These are phyloP conservation scores for Podaxis rugospora DNA, from an alignment of 768 basidiomycete genomes.

Conservation along the genomic window DNA sequence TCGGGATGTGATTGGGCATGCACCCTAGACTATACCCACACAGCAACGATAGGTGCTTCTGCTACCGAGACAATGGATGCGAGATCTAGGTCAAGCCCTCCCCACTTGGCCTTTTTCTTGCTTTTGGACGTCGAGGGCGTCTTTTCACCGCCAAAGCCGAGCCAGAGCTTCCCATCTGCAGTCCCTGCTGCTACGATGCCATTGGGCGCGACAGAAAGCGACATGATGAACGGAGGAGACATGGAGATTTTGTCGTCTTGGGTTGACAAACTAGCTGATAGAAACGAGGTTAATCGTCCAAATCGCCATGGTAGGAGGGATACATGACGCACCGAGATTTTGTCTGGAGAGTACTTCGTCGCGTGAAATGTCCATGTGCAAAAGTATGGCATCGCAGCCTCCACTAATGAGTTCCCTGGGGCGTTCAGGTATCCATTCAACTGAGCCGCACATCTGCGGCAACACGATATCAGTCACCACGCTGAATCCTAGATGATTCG, in stretches of 20 bases:
- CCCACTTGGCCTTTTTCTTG: conserved; percentile 68
- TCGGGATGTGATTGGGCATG: background rate
- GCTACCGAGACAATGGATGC: conserved; percentile 48
- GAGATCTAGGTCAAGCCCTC: conserved; percentile 51
- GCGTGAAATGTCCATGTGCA: conserved; percentile 65
- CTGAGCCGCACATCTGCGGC: conserved; percentile 64
- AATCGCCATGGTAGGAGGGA: background rate
- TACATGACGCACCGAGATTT: conserved; percentile 46
- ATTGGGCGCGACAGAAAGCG: conserved; percentile 49
- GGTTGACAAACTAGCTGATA: conserved; percentile 29
- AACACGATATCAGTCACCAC: background rate
- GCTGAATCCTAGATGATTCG: background rate
- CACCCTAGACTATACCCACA: conserved; percentile 38
- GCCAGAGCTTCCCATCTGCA: conserved; percentile 69
- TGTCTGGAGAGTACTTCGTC: conserved; percentile 52
- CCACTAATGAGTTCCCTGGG: conserved; percentile 72
- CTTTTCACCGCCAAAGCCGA: conserved; percentile 69
- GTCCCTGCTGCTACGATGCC: conserved; percentile 68
- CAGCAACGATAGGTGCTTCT: conserved; percentile 68
- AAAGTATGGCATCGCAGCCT: conserved; percentile 65
- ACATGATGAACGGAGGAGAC: conserved; percentile 74
- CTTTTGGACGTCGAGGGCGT: conserved; percentile 29
- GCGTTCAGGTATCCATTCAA: conserved; percentile 68
- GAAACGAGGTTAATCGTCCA: background rate
- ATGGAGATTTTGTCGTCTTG: conserved; percentile 48